phyloP scores from a whole-genome alignment of 768 basidiomycete genomes.

The Lentinula boryana region DNA sequence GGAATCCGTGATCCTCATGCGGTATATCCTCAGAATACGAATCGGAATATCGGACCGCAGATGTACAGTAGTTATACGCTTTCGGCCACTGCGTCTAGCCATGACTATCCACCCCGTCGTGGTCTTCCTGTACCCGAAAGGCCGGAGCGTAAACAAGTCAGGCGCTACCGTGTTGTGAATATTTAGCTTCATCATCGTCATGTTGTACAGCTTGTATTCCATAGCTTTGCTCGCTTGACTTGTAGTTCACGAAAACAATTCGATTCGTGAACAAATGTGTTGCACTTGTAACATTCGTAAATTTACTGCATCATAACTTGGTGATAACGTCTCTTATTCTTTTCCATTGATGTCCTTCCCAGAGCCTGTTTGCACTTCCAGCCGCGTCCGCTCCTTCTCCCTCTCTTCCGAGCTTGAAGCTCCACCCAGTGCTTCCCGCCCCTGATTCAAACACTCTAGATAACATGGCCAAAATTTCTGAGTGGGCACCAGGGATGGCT shows the following conservation, averaged over 20 bases:
- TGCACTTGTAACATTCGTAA: neutral
- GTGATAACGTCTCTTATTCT: slow-evolving; percentile 12
- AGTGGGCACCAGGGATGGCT: slow-evolving; percentile 2
- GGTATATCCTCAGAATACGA: neutral
- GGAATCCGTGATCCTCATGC: neutral
- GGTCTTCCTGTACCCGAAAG: neutral
- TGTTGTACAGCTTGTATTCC: neutral
- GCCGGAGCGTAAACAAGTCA: neutral
- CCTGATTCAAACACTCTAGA: slow-evolving; percentile 7
- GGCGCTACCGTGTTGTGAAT: neutral
- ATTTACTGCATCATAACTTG: neutral
- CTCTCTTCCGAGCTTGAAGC: slow-evolving; percentile 1
- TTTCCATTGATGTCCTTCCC: slow-evolving; percentile 17
- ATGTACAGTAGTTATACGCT: neutral
- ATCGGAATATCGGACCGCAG: neutral
- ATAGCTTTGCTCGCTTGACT: too few relatives aligned
- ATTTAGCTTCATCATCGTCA: neutral
- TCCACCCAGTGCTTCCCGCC: slow-evolving; percentile 14
- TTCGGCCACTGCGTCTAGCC: neutral
- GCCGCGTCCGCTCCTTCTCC: slow-evolving; percentile 11
- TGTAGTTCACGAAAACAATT: too few relatives aligned
- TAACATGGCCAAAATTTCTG: slow-evolving; percentile 3
- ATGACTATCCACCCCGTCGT: neutral
- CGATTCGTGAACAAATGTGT: neutral
- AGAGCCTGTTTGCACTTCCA: slow-evolving; percentile 15